Base-by-base conservation (phyloP, 371 early-diverging fungal genomes). In the Rhizopus arrhizus region DNA sequence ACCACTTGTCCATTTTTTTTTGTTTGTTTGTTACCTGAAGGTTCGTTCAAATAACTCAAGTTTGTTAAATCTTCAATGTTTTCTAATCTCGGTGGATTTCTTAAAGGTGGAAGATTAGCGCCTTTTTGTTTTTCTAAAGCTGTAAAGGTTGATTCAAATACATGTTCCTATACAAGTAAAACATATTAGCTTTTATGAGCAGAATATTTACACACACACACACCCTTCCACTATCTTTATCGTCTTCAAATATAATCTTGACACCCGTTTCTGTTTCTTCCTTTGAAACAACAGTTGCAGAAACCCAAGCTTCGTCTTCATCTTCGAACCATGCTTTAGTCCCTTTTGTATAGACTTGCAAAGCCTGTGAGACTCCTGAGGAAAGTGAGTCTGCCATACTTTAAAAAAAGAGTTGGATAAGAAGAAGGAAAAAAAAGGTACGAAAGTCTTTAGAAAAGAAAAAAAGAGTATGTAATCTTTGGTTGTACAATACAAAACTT, bases 51-150 rank as follows among this genome's bases (percentile, higher is more conserved):
- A 71, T 96, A 91, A 74, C 92, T 91, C 43, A 96, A 83, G 61
- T 85, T 90, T 2, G 97, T 93, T 70, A 96, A 75, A 73, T 95
- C 97, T 74, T 98, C 97, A 48, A 88, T 89, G 51, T 92, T 91
- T 61, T 95, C 95, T 56, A 92, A 75, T 49, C 84, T 74, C 0
- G 92, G 93, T 29, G 98, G 96, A 70, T 96, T 95, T 70, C 93
- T 85, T 51, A 96, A 75, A 15, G 94, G 95, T 11, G 95, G 96
- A 41, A 96, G 80, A 49, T 81, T 84, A 35, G 81, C 80, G 56
- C 78, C 84, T 62, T 89, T 88, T 58, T 67, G 66, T 51, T 84
- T 86, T 53, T 82, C 74, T 15, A 95, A 80, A 68, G 90, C 84
- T 45, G 73, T 70, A 38, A 88, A 67, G 10, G 92, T 88, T 33